Base-by-base conservation (phyloP, 2,329 filamentous ascomycete genomes). In the Lasiodiplodia gonubiensis region DNA sequence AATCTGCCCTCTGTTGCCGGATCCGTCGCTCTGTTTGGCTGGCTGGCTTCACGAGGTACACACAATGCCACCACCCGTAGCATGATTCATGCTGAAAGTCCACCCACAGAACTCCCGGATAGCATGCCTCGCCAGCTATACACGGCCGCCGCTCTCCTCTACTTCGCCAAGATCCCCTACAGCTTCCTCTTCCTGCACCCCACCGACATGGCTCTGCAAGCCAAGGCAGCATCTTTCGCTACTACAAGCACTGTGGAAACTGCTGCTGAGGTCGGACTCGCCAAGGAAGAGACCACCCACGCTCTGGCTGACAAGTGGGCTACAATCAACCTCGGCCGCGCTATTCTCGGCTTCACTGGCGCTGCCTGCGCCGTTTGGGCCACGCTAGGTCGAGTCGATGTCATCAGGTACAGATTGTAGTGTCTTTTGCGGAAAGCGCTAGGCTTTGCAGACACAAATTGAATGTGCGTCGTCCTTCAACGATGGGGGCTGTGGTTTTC, bases 251-350 rank as follows among this genome's bases (percentile, higher is more conserved):
- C 80, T 53, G 76, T 75, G 30, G 80, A 81, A 66, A 74, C 80
- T 21, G 74, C 73, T 16, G 74, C 74, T 1, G 83, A 84, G 67
- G 72, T 73, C 5, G 79, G 76, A 4, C 30, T 79, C 35, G 73
- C 71, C 33, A 25, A 66, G 53, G 80, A 80, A 53, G 82, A 84
- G 76, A 83, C 79, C 0, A 79, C 80, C 8, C 85, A 86, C 74
- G 80, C 77, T 68, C 74, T 88, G 70, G 80, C 89, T 46, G 86
- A 88, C 71, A 78, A 77, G 68, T 89, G 86, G 86, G 86, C 80
- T 3, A 76, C 80, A 60, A 72, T 87, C 71, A 88, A 88, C 71
- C 69, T 88, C 42, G 81, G 76, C 6, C 73, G 84, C 21, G 77
- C 78, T 2, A 65, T 77, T 8, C 71, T 83, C 10, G 71, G 76